Evolutionary conservation across 129 eudicot species (phyloP), one percentile per base, ranked within the genome.

Genomic region (Ambrosia trifida): DNA sequence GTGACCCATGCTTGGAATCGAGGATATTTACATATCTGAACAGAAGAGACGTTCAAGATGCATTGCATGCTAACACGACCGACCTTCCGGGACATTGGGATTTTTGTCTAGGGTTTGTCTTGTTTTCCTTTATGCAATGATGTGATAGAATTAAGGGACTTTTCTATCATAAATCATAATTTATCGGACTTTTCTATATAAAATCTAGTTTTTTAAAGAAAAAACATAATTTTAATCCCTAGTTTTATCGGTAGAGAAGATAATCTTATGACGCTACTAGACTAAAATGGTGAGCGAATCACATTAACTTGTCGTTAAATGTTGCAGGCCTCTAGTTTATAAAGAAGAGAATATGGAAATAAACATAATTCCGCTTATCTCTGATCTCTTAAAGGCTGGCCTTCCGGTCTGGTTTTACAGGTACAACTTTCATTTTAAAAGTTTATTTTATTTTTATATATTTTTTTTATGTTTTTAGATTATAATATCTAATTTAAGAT

Each of bases 21-120:
- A 73, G 77, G 56, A 62, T 73, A 16, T 57, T 78, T 46, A 78
- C 77, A 11, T 78, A 82, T 64, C 69, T 82, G 10, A 82, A 78
- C 19, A 78, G 76, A 68, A 80, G 40, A n/a, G 83, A 82, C 1
- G 80, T 82, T 9, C 85, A 77, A 38, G 73, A 50, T 69, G 76
- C 85, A 32, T 72, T 82, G 49, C 66, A 82, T 68, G 85, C 82
- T 61, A 82, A 77, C 76, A 82, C 85, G 5, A 82, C 83, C 17
- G 12, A 68, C 68, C 83, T 82, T 43, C 86, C 73, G 0, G 72
- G 43, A 52, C 69, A 19, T 63, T 82, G 80, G 79, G 76, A 77
- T 68, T 82, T 73, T 8, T 77, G 85, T 46, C 3, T 1, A 43
- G 79, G 78, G 85, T 76, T 47, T 41, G 81, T 38, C 12, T 47